A percentile compares a stretch with the other conserved stretches of the same genome.
These are phyloP conservation scores for Fusarium sacchari DNA, from an alignment of 2,329 filamentous ascomycete genomes.

Conservation along the genomic window DNA sequence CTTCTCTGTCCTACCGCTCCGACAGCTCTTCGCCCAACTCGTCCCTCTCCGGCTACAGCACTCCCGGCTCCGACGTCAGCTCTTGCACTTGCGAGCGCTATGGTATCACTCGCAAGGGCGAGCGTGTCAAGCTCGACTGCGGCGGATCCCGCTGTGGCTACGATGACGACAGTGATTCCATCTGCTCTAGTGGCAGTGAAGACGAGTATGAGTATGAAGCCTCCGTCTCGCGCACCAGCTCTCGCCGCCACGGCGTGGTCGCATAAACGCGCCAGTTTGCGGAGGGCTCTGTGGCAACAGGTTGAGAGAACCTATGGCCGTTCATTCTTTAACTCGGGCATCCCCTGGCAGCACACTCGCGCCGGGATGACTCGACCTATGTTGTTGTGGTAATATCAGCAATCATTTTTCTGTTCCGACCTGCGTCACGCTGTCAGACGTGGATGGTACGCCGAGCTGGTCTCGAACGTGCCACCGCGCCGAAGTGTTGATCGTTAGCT, in stretches of 20 bases:
- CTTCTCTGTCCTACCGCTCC: constrained; percentile 76
- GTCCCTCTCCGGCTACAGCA: constrained; percentile 81
- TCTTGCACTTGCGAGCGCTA: constrained; percentile 95
- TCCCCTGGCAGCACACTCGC: constrained; percentile 40
- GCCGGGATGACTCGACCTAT: constrained; percentile 45
- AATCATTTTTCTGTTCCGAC: constrained; percentile 42
- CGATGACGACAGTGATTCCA: constrained; percentile 70
- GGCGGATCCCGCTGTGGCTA: constrained; percentile 89
- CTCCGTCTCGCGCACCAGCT: constrained; percentile 57
- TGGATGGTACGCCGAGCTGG: constrained; percentile 57
- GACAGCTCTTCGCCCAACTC: constrained; percentile 80
- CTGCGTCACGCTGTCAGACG: constrained; percentile 43
- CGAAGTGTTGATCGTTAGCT: constrained; percentile 49
- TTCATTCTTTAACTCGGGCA: constrained; percentile 49
- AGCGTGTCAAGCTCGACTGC: constrained; percentile 96
- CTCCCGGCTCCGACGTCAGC: constrained; percentile 77
- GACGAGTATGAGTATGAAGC: constrained; percentile 63
- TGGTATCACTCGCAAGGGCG: constrained; percentile 92
- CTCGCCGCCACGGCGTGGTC: constrained; percentile 73
- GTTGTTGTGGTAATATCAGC: constrained; percentile 47
- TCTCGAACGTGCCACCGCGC: constrained; percentile 48
- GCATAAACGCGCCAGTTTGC: constrained; percentile 42
- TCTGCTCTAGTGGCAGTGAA: constrained; percentile 75
- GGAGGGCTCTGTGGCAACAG: constrained; percentile 37
- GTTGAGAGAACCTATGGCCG: constrained; percentile 47